Base-by-base conservation (phyloP, 768 basidiomycete genomes). In the button mushroom (Agaricus bisporus) region DNA sequence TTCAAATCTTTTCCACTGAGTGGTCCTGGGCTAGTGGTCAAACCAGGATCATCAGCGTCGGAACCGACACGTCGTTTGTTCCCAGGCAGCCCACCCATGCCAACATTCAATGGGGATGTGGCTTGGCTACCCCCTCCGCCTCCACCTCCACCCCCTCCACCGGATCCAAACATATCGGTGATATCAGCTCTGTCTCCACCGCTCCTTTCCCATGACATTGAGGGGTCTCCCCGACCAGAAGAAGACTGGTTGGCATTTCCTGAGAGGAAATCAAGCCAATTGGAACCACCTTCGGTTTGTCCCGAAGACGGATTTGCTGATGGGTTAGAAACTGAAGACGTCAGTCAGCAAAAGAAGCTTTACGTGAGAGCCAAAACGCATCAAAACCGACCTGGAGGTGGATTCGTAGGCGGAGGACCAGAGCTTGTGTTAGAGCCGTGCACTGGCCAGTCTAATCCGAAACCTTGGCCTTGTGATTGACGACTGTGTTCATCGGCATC, bases 141-240 rank as follows among this genome's bases (percentile, higher is more conserved):
- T 11, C 32, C 32, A 32, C 32, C 32, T 32, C 51, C 44, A 5
- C 43, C 35, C 2, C 52, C 52, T 18, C 52, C 45, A 6, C 52
- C 38, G 41, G 52, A 54, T 5, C 39, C 28, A 41, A 54, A 54
- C 52, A 54, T 54, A 14, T 54, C 52, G 26, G 44, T 8, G 12
- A 54, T 54, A 26, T 54, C 52, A 18, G 38, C 38, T 18, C 52
- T n/a, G 38, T 54, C 52, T 17, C 52, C 52, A 22, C 52, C 52
- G 20, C 52, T 54, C 45, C 52, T 54, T 54, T 54, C 52, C 52
- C 52, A 54, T 47, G 52, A 54, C 52, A 54, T 54, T 28, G 52
- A 54, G 45, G 52, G 52, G 52, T 54, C 52, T 38, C 52, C 43
- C 35, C 51, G 46, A 14, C 45, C 52, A 1, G 52, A 47, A 41